phyloP scores from a whole-genome alignment of 2,329 filamentous ascomycete species.

The Monilinia polystroma region DNA sequence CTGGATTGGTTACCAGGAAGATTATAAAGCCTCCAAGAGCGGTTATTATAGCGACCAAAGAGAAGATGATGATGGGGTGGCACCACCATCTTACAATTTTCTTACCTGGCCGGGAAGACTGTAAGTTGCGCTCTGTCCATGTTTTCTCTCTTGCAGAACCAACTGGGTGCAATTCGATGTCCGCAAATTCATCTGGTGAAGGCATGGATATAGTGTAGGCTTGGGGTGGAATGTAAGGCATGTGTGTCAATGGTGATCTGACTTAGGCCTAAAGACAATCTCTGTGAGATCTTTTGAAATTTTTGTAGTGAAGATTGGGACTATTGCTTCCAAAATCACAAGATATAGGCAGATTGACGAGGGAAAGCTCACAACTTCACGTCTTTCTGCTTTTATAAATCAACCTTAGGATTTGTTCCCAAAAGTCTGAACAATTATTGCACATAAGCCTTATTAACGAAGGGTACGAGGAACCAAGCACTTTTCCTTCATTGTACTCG shows the following conservation, averaged over 20 bases:
- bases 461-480: neutral
- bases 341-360: neutral
- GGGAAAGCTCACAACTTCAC: neutral
- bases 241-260: neutral
- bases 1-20: neutral
- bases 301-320: neutral
- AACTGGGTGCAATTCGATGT: neutral
- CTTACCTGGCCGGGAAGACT: neutral
- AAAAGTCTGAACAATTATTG: neutral
- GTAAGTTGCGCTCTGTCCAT: neutral
- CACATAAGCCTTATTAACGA: neutral
- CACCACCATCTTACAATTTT: neutral
- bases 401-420: neutral
- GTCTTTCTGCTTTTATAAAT: neutral
- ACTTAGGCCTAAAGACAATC: too few relatives aligned
- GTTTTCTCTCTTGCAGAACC: neutral
- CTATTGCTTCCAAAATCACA: neutral
- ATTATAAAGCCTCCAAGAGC: neutral
- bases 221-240: neutral
- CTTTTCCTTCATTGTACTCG: neutral
- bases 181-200: neutral
- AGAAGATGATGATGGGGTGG: neutral
- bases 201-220: neutral
- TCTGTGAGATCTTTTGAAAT: neutral
- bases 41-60: neutral